phyloP scores from a whole-genome alignment of 169 alveolate species.

The Plasmodium relictum region DNA sequence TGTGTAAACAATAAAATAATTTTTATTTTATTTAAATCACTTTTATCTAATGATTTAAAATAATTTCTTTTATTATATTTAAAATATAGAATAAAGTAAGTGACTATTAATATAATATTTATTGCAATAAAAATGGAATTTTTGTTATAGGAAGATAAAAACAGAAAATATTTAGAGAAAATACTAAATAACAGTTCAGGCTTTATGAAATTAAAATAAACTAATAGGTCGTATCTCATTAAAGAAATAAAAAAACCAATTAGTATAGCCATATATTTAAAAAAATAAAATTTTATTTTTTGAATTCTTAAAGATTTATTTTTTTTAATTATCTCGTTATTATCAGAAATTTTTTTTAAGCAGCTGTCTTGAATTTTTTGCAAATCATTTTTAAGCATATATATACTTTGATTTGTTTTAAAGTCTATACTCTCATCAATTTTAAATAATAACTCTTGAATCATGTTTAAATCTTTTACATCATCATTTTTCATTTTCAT shows the following conservation, averaged over 20 bases:
- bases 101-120: slow-evolving; percentile 11
- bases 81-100: slow-evolving; percentile 24
- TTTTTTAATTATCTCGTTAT: slow-evolving; percentile 39
- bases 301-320: slow-evolving; percentile 54
- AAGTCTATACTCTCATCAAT: slow-evolving; percentile 55
- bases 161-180: slow-evolving; percentile 60
- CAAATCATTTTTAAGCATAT: slow-evolving; percentile 58
- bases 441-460: slow-evolving; percentile 43
- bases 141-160: slow-evolving; percentile 60
- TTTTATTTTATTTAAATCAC: slow-evolving; percentile 55
- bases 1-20: slow-evolving; percentile 58
- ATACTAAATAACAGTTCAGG: slow-evolving; percentile 58
- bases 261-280: slow-evolving; percentile 62
- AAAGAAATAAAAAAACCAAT: slow-evolving; percentile 50
- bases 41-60: slow-evolving; percentile 58
- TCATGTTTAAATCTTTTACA: slow-evolving; percentile 52
- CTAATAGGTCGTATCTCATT: slow-evolving; percentile 63
- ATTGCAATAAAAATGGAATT: slow-evolving; percentile 60
- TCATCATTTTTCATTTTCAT: not conserved
- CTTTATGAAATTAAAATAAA: slow-evolving; percentile 59
- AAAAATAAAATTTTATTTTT: slow-evolving; percentile 62
- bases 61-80: slow-evolving; percentile 50
- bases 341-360: slow-evolving; percentile 29
- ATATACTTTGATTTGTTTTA: slow-evolving; percentile 70
- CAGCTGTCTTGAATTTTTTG: slow-evolving; percentile 46